Evolutionary conservation across 257 asterid species (phyloP).

Genomic region (Handroanthus guayacan): DNA sequence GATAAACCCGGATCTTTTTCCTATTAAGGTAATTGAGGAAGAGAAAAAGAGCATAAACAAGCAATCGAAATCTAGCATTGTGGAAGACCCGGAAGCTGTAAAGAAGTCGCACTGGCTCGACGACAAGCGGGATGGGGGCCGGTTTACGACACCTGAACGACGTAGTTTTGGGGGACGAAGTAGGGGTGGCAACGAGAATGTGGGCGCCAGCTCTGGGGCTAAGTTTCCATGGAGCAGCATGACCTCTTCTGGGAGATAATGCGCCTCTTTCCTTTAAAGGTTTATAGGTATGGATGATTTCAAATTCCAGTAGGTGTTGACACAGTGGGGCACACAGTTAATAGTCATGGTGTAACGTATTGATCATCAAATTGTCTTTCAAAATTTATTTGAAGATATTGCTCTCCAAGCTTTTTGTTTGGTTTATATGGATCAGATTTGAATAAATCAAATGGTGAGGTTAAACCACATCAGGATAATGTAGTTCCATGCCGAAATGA

Average conservation of each 20-base stretch:
- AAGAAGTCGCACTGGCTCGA: constrained; percentile 93
- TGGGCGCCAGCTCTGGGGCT: constrained; percentile 38
- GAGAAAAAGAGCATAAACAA: constrained; percentile 57
- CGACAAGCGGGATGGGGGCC: constrained; percentile 52
- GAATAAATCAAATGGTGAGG: too few species aligned
- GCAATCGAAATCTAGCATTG: constrained; percentile 72
- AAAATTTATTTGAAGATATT: neutral
- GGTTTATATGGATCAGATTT: too few species aligned
- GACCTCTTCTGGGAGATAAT: constrained; percentile 62
- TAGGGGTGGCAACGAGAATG: constrained; percentile 28
- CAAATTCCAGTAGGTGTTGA: constrained; percentile 28
- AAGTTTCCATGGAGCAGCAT: constrained; percentile 95
- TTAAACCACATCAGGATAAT: too few species aligned
- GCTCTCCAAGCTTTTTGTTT: too few species aligned
- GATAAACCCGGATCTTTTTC: constrained; percentile 72
- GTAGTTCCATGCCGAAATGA: too few species aligned
- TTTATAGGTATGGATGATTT: neutral
- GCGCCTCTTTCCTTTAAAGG: neutral
- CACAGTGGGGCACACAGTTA: constrained; percentile 31
- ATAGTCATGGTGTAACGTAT: constrained; percentile 15
- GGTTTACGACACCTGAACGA: constrained; percentile 42
- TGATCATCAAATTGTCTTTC: neutral
- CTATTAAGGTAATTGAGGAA: constrained; percentile 72
- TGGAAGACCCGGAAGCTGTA: constrained; percentile 75
- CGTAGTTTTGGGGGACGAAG: constrained; percentile 39